These are phyloP conservation scores for Seiridium unicorne DNA, from an alignment of 2,329 filamentous ascomycete species.

Conservation along the genomic window DNA sequence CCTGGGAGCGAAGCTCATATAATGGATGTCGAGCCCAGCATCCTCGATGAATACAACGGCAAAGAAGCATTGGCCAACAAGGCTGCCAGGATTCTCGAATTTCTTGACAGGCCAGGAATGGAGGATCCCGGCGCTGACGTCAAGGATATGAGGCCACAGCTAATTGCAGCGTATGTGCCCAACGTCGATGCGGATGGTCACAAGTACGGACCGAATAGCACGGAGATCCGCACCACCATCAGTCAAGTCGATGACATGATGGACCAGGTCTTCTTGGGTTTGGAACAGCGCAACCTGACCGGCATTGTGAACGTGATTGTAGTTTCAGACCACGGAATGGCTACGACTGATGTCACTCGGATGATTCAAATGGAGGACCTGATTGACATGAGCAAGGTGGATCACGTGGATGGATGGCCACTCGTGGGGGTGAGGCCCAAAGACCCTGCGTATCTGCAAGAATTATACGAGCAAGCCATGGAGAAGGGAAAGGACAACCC, in stretches of 20 bases:
- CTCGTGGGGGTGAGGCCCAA: conserved; percentile 85
- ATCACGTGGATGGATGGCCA: conserved; percentile 92
- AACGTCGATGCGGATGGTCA: conserved; percentile 89
- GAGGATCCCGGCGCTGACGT: conserved; percentile 52
- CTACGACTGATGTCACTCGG: conserved; percentile 78
- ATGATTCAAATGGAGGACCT: conserved; percentile 89
- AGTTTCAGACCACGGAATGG: conserved; percentile 99
- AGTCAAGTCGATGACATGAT: conserved; percentile 80
- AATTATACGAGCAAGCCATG: conserved; percentile 62
- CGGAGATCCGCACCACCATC: conserved; percentile 80
- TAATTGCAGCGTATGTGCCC: conserved; percentile 93
- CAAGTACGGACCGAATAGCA: conserved; percentile 89
- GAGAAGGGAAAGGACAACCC: conserved; percentile 59
- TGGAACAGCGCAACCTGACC: conserved; percentile 81
- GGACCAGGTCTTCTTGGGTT: conserved; percentile 68
- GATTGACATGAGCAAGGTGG: conserved; percentile 73
- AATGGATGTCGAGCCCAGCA: conserved; percentile 69
- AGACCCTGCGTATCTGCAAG: conserved; percentile 61
- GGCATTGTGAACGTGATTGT: conserved; percentile 89
- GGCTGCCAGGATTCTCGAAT: conserved; percentile 74
- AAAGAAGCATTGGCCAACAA: conserved; percentile 74
- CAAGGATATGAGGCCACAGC: conserved; percentile 69
- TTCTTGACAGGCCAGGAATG: conserved; percentile 78
- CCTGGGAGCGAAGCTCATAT: conserved; percentile 91
- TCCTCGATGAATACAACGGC: conserved; percentile 82